Evolutionary conservation across 2,329 filamentous ascomycete genomes (phyloP).

Genomic region (Mycogone perniciosa): DNA sequence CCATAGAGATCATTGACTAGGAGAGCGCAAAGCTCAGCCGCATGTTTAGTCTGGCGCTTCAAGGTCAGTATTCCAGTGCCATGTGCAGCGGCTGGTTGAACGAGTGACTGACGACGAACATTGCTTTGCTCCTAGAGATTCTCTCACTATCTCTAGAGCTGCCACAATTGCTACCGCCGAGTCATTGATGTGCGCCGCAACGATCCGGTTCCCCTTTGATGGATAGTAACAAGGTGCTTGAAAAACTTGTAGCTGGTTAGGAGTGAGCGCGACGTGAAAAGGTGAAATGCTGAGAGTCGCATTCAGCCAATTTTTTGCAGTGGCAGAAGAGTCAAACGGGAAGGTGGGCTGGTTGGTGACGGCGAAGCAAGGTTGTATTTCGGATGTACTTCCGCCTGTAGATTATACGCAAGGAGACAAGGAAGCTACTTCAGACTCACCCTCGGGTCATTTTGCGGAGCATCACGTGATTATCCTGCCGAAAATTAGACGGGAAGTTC

Average conservation of each 20-base stretch:
- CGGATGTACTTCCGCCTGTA: constrained; percentile 24
- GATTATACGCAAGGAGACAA: too few species aligned
- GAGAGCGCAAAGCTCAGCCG: constrained; percentile 83
- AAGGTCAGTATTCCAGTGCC: constrained; percentile 18
- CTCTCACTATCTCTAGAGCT: constrained; percentile 75
- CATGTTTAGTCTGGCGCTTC: constrained; percentile 55
- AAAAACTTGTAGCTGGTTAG: background rate
- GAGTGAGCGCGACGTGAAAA: background rate
- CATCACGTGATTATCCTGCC: constrained; percentile 34
- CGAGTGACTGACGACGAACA: constrained; percentile 43
- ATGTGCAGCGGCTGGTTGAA: constrained; percentile 15
- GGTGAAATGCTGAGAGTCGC: constrained; percentile 8
- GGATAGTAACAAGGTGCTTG: background rate
- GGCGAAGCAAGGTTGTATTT: constrained; percentile 3
- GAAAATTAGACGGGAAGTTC: constrained; percentile 40
- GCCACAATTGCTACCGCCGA: constrained; percentile 60
- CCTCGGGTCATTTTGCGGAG: background rate
- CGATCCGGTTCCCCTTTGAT: background rate
- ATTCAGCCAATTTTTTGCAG: constrained; percentile 16
- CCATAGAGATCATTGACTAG: constrained; percentile 86
- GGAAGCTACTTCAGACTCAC: background rate
- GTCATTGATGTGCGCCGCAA: constrained; percentile 44
- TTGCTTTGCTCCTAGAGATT: constrained; percentile 67
- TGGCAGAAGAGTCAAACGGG: constrained; percentile 10
- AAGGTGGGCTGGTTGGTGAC: constrained; percentile 15